Percentiles rank a stretch among this genome's conserved stretches.
Evolutionary conservation across 2,329 filamentous ascomycete species (phyloP).

Genomic region (Ascochyta rabiei): DNA sequence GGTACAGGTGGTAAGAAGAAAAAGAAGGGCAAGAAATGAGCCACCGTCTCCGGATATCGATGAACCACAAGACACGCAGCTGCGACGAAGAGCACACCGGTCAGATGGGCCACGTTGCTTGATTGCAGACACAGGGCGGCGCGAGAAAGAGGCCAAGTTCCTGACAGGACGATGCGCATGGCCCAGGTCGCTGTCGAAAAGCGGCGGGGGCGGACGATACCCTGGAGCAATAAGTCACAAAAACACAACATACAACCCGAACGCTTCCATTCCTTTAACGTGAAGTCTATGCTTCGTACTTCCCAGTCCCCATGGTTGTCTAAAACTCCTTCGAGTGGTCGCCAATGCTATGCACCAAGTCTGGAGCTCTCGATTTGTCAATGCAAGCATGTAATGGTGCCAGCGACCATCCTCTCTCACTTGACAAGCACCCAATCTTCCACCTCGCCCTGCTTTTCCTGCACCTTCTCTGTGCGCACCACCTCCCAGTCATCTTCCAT

Average conservation of each 20-base stretch:
- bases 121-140: not conserved
- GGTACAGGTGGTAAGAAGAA: slow-evolving; percentile 55
- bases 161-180: no score
- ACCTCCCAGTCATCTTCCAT: slow-evolving; percentile 1
- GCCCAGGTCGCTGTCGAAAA: not conserved
- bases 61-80: not conserved
- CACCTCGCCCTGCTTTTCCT: not conserved
- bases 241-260: not conserved
- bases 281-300: no score
- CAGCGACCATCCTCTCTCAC: not conserved
- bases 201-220: slow-evolving; percentile 9
- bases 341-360: not conserved
- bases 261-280: not conserved
- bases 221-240: slow-evolving; percentile 3
- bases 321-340: not conserved
- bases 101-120: not conserved
- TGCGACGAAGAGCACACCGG: not conserved
- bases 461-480: not conserved
- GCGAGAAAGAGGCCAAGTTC: not conserved
- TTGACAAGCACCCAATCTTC: not conserved
- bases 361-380: not conserved
- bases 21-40: slow-evolving; percentile 59
- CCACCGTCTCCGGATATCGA: not conserved
- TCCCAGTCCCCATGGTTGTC: not conserved
- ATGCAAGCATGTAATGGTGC: not conserved